Evolutionary conservation across 2,329 filamentous ascomycete genomes (phyloP).

Genomic region (Monosporascus sp.): DNA sequence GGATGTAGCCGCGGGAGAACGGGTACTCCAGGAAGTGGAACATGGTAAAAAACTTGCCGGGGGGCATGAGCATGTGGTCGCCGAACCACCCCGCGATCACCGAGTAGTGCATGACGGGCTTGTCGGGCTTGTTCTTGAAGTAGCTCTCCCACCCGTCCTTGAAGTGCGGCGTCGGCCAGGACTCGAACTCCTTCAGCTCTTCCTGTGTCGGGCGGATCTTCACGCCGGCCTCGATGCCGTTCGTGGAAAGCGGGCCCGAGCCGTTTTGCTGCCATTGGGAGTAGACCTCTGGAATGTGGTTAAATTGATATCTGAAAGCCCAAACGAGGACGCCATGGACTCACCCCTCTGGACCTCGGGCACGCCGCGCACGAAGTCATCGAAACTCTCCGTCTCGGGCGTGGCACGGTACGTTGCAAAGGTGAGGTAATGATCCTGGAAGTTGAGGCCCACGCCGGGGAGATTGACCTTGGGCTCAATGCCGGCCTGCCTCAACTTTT

Average conservation of each 20-base stretch:
- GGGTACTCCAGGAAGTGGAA: constrained; percentile 57
- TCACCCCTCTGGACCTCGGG: constrained; percentile 63
- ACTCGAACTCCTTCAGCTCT: constrained; percentile 64
- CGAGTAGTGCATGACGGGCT: constrained; percentile 82
- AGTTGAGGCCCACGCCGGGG: constrained; percentile 69
- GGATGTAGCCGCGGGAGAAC: not conserved
- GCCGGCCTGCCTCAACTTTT: constrained; percentile 63
- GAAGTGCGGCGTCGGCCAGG: constrained; percentile 72
- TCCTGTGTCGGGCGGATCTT: constrained; percentile 68
- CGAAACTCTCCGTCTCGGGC: constrained; percentile 71
- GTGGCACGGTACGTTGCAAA: constrained; percentile 69
- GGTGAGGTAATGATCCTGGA: constrained; percentile 71
- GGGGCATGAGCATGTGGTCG: constrained; percentile 59
- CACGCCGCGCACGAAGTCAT: constrained; percentile 72
- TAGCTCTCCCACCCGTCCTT: constrained; percentile 72
- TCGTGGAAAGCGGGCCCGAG: constrained; percentile 71
- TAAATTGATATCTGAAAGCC: constrained; percentile 1
- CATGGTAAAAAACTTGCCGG: constrained; percentile 79
- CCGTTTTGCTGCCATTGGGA: constrained; percentile 76
- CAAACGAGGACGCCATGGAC: constrained; percentile 5
- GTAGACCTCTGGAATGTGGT: constrained; percentile 47
- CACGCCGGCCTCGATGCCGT: constrained; percentile 75
- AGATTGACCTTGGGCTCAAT: constrained; percentile 66
- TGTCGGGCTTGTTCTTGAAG: constrained; percentile 80
- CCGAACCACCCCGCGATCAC: constrained; percentile 66